Base-by-base conservation (phyloP, 1,139 yeast species). In the Zygoascus meyerae region DNA sequence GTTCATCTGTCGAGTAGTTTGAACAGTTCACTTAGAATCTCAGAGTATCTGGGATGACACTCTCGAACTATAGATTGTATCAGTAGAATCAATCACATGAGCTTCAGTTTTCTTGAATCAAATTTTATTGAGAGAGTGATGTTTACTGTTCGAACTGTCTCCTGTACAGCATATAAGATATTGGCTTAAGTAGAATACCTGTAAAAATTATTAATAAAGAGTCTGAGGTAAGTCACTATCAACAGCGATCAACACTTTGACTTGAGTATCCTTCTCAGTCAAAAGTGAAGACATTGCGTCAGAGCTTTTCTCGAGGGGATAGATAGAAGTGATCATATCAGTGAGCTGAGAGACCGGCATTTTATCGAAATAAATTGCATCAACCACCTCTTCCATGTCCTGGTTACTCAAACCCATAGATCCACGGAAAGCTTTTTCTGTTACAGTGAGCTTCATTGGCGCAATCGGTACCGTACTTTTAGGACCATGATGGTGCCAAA, bases 341-440 rank as follows among this genome's bases (percentile, higher is more conserved):
- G 57, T 61, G 11, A 73, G 68, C 42, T 68, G 68, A 8, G 66
- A 67, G 7, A 73, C 53, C 31, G 67, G 67, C 46, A 75, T 71
- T 15, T 58, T 52, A 5, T 77, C 77, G 2, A 55, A 52, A n/a
- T 66, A 67, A 47, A 74, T 65, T 1, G 78, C 77, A 1, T 57
- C 65, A 8, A 75, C 67, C 3, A 76, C 78, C 47, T 72, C 71
- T 50, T 69, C 71, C 51, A 76, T 75, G 55, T 77, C 81, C 29
- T 57, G 59, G 31, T 69, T 66, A 1, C 70, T 68, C 54, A 75
- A 73, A 46, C 79, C 73, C 62, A 74, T 73, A 2, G 78, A 73
- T 1, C 79, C 80, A 41, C 72, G 68, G 41, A 72, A 56, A 37
- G 56, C 60, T 52, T 70, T 73, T 54, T 76, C 81, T 34, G 66